Evolutionary conservation across 108 stramenopile genomes (phyloP), one percentile per base, ranked within the genome.

Genomic region (Nitzschia sp.): DNA sequence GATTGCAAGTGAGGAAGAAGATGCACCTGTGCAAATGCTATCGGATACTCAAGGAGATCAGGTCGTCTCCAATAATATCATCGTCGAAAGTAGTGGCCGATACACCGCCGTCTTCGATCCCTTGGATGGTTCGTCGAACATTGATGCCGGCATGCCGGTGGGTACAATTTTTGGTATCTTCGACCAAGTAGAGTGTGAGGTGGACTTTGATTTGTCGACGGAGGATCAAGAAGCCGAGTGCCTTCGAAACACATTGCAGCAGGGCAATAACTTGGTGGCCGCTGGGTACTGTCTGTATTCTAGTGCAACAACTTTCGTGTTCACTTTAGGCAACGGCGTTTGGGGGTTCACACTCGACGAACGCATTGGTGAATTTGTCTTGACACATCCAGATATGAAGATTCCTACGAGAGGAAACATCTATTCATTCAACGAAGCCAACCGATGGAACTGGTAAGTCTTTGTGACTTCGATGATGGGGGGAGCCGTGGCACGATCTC

Each of bases 221-320:
- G 66, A 78, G 21, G 53, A 69, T 9, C 52, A 47, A 11, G 69
- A 67, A 34, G 68, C 61, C 41, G 32, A 63, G 53, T 85, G 85
- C 45, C 78, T 89, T 2, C 55, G 77, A 32, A 79, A 84, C 62
- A 85, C 84, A 30, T 78, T 97, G n/a, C 92, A 90, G 60, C 85
- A 91, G 15, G 97, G 97, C 54, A 85, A 64, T 25, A 80, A 90
- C 35, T 82, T 97, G 31, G 84, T 88, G 0, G 88, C 83, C 15
- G 89, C 86, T 3, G 94, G 93, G 4, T 97, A 97, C 73, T 96
- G 96, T 63, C 74, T 91, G 41, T 97, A 97, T 79, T 92, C 92
- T 21, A 84, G 86, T 26, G 84, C 95, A 13, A 97, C 97, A 36
- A 87, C 92, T 22, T 75, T 97, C 54, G 94, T 97, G 23, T 79